Evolutionary conservation across 371 early-diverging fungal genomes (phyloP).

Genomic region (Blakeslea trispora): DNA sequence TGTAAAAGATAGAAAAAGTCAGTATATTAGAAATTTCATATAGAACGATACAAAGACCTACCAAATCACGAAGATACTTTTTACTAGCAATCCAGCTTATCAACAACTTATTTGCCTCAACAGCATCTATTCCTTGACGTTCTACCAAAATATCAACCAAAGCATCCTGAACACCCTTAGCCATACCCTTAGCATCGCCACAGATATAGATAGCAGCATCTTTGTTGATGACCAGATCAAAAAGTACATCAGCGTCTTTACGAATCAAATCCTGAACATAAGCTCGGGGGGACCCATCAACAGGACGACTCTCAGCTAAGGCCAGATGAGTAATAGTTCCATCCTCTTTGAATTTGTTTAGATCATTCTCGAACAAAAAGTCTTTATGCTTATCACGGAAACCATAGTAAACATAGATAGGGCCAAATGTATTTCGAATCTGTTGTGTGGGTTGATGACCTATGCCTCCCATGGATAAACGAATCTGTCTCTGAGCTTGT

Average conservation of each 20-base stretch:
- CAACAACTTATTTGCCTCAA: slow-evolving; percentile 63
- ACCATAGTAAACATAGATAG: slow-evolving; percentile 76
- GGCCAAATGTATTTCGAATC: slow-evolving; percentile 37
- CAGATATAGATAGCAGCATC: slow-evolving; percentile 82
- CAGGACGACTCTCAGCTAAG: slow-evolving; percentile 66
- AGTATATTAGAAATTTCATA: too few species aligned
- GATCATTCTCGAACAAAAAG: slow-evolving; percentile 66
- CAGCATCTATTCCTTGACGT: slow-evolving; percentile 42
- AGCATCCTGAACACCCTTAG: slow-evolving; percentile 79
- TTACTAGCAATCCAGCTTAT: slow-evolving; percentile 63
- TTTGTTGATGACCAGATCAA: slow-evolving; percentile 58
- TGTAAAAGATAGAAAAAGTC: too few species aligned
- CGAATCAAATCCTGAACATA: slow-evolving; percentile 88
- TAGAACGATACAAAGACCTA: slow-evolving; percentile 18
- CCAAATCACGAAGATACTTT: slow-evolving; percentile 76
- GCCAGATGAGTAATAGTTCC: slow-evolving; percentile 59
- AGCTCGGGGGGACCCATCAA: slow-evolving; percentile 39
- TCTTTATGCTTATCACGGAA: slow-evolving; percentile 65
- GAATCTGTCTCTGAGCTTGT: slow-evolving; percentile 44
- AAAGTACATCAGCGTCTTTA: slow-evolving; percentile 51
- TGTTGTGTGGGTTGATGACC: slow-evolving; percentile 40
- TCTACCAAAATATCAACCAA: slow-evolving; percentile 67
- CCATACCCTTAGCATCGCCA: slow-evolving; percentile 91
- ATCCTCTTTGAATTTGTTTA: slow-evolving; percentile 47
- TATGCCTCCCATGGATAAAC: slow-evolving; percentile 40